Evolutionary conservation across 2,329 filamentous ascomycete genomes (phyloP).

Genomic region (Fusarium dimerum): DNA sequence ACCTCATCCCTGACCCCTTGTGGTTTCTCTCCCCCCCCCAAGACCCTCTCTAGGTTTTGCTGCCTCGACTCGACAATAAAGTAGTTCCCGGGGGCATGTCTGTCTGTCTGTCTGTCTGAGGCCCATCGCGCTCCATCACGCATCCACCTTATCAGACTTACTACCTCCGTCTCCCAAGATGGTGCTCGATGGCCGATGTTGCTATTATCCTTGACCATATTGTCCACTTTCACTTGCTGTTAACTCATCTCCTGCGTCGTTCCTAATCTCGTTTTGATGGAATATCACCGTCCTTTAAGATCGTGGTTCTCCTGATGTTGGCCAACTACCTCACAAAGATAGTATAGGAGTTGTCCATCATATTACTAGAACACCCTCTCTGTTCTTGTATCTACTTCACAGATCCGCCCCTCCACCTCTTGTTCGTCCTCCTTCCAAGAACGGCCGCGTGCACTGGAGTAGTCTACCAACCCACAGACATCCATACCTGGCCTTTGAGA

Average conservation of each 20-base stretch:
- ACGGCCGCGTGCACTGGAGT: slow-evolving; percentile 45
- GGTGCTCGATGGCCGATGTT: slow-evolving; percentile 14
- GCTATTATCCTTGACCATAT: slow-evolving; percentile 17
- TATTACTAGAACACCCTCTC: slow-evolving; percentile 26
- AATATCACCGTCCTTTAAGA: slow-evolving; percentile 25
- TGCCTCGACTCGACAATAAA: no score
- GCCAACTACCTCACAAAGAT: slow-evolving; percentile 13
- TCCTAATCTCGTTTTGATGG: slow-evolving; percentile 8
- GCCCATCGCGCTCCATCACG: slow-evolving; percentile 24
- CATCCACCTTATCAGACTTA: slow-evolving; percentile 27
- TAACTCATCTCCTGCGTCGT: slow-evolving; percentile 6
- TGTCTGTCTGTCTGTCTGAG: slow-evolving; percentile 23
- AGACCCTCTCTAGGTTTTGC: no score
- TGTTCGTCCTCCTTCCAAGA: slow-evolving; percentile 49
- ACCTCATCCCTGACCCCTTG: no score
- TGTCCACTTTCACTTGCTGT: slow-evolving; percentile 7
- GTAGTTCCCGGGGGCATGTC: no score
- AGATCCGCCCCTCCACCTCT: slow-evolving; percentile 30
- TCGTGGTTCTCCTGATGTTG: no score
- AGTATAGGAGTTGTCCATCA: slow-evolving; percentile 24
- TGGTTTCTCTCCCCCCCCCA: no score
- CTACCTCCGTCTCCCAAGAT: slow-evolving; percentile 16
- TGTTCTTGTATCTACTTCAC: slow-evolving; percentile 27
- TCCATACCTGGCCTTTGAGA: slow-evolving; percentile 25
- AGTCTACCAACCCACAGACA: slow-evolving; percentile 29